Evolutionary conservation across 768 basidiomycete genomes (phyloP).

Genomic region (Panaeolus cyanescens): DNA sequence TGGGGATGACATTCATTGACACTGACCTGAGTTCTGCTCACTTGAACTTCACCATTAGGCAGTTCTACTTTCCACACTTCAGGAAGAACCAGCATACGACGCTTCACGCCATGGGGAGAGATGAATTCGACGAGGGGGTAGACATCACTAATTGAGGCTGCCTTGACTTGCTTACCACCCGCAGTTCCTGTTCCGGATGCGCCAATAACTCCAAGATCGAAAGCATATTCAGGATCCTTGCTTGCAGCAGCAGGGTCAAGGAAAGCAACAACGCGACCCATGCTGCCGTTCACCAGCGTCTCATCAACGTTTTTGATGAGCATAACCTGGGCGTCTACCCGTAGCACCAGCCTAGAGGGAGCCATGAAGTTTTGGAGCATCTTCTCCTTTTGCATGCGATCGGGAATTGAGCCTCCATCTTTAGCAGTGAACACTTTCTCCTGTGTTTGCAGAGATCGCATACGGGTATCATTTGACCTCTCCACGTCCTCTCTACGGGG

Average conservation of each 20-base stretch:
- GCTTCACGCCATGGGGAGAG: constrained; percentile 54
- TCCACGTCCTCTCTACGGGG: constrained; percentile 94
- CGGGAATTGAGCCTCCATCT: constrained; percentile 65
- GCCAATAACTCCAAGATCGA: constrained; percentile 24
- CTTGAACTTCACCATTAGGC: constrained; percentile 84
- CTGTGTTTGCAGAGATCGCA: constrained; percentile 59
- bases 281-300: constrained; percentile 89
- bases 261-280: constrained; percentile 85
- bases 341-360: constrained; percentile 64
- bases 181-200: constrained; percentile 22
- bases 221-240: constrained; percentile 38
- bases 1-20: background rate
- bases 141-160: constrained; percentile 21
- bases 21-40: constrained; percentile 75
- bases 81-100: constrained; percentile 59
- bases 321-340: constrained; percentile 89
- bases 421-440: constrained; percentile 52
- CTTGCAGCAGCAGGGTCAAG: constrained; percentile 50
- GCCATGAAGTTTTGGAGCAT: constrained; percentile 93
- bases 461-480: constrained; percentile 71
- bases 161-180: constrained; percentile 25
- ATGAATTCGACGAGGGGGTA: constrained; percentile 83
- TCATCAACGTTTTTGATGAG: constrained; percentile 94
- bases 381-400: constrained; percentile 64
- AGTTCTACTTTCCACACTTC: constrained; percentile 88